phyloP scores from a whole-genome alignment of 371 early-diverging fungal genomes.

The Apophysomyces elegans region DNA sequence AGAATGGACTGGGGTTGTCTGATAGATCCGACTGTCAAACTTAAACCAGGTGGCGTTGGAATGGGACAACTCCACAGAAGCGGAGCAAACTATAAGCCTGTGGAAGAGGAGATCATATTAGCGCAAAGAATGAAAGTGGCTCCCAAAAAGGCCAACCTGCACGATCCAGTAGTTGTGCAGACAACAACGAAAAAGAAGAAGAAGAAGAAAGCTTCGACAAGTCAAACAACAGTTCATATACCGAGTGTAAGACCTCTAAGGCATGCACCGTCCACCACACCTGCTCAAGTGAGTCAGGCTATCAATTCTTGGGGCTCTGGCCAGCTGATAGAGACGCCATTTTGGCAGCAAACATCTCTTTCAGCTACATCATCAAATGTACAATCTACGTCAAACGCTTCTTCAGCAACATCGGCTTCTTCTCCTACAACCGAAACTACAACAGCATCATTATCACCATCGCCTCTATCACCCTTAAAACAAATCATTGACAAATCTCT shows the following conservation, averaged over 20 bases:
- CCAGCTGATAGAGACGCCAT: conserved; percentile 34
- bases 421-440: too few species aligned
- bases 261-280: not conserved
- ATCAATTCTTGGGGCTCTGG: conserved; percentile 31
- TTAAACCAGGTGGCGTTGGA: conserved; percentile 43
- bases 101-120: conserved; percentile 47
- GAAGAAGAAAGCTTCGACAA: not conserved
- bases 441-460: too few species aligned
- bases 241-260: conserved; percentile 16
- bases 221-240: conserved; percentile 9
- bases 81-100: conserved; percentile 48
- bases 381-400: not conserved
- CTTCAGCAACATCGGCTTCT: too few species aligned
- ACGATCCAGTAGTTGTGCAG: not conserved
- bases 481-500: too few species aligned
- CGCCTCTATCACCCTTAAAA: too few species aligned
- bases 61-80: conserved; percentile 51
- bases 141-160: not conserved
- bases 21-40: conserved; percentile 43
- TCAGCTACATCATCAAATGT: not conserved
- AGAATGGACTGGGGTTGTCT: conserved; percentile 33
- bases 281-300: not conserved
- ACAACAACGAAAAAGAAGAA: not conserved
- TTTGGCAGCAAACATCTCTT: conserved; percentile 36
- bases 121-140: conserved; percentile 30